Evolutionary conservation across 441 rosid genomes (phyloP).

Genomic region (Capsella rubella): DNA sequence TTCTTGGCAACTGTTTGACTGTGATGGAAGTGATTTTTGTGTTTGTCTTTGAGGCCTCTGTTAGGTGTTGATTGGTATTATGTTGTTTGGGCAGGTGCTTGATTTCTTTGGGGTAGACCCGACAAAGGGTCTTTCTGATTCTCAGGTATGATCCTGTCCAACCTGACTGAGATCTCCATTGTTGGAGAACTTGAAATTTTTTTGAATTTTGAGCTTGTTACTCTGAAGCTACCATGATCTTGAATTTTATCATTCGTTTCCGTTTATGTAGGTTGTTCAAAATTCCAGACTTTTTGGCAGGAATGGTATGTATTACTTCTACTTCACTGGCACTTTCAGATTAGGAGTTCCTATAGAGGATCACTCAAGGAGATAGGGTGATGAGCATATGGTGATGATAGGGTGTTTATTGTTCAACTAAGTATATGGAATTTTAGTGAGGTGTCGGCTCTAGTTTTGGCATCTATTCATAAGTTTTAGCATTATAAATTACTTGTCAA

Average conservation of each 20-base stretch:
- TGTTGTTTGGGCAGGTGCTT: conserved; percentile 54
- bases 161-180: conserved; percentile 19
- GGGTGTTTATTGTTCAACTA: conserved; percentile 2
- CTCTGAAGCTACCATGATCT: neutral
- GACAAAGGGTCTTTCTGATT: conserved; percentile 77
- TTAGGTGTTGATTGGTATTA: conserved; percentile 32
- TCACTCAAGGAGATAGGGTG: conserved; percentile 13
- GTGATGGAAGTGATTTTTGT: conserved; percentile 10
- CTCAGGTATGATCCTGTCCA: conserved; percentile 65
- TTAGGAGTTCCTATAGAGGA: conserved; percentile 7
- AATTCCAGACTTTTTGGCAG: conserved; percentile 75
- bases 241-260: conserved; percentile 4
- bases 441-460: conserved; percentile 8
- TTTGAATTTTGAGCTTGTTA: conserved; percentile 8
- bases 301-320: conserved; percentile 65
- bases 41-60: neutral
- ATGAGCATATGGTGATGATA: neutral
- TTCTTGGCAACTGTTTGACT: conserved; percentile 1
- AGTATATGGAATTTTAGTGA: neutral
- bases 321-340: neutral
- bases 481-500: conserved; percentile 18
- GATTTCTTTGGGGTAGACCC: conserved; percentile 87
- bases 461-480: neutral
- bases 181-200: conserved; percentile 2
- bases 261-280: conserved; percentile 65